Evolutionary conservation across 176 grass and related monocot species (phyloP).

Genomic region (Hordeum marinum): DNA sequence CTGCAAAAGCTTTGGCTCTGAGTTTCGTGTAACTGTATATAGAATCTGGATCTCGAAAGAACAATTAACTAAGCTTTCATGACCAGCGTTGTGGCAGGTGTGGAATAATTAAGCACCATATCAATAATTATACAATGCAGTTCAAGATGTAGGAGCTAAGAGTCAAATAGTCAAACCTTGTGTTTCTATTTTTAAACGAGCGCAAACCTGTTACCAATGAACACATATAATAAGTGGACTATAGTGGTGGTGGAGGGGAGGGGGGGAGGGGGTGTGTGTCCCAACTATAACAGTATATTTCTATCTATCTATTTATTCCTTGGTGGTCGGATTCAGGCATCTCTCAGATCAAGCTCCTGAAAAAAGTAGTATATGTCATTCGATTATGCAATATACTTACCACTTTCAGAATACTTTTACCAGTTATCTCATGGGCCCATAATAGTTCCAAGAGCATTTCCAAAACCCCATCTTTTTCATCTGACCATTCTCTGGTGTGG

Average conservation of each 20-base stretch:
- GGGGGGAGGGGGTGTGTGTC: no score
- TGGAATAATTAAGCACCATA: neutral
- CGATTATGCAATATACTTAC: neutral
- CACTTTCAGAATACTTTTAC: neutral
- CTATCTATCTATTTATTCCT: neutral
- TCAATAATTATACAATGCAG: neutral
- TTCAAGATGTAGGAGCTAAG: neutral
- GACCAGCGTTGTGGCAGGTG: neutral
- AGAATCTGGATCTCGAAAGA: neutral
- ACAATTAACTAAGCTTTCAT: neutral
- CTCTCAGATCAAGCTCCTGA: neutral
- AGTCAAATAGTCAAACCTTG: neutral
- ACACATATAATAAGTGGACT: neutral
- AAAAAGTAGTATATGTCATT: neutral
- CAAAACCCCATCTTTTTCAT: conserved; percentile 15
- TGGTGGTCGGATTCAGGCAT: neutral
- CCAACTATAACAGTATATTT: neutral
- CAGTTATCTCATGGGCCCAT: neutral
- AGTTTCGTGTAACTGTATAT: neutral
- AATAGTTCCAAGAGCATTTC: neutral
- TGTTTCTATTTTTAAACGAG: neutral
- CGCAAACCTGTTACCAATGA: neutral
- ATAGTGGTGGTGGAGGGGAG: neutral
- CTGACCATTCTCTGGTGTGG: conserved; percentile 25
- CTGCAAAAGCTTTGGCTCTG: conserved; percentile 13